Evolutionary conservation across 2,329 filamentous ascomycete genomes (phyloP).

Genomic region (Trichoderma koningiopsis): DNA sequence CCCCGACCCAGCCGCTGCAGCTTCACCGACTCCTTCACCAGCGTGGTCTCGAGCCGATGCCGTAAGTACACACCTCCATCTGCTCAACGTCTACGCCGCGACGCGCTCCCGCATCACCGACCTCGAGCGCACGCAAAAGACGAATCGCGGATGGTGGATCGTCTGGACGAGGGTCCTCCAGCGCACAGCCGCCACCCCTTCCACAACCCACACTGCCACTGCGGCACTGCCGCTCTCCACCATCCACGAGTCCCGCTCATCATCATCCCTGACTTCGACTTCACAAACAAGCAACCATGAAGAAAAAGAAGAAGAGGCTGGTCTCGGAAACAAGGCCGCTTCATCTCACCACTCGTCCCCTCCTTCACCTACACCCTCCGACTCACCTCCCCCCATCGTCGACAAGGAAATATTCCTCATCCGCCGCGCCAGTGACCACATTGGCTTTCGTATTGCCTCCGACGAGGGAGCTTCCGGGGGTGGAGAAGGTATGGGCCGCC

Average conservation of each 20-base stretch:
- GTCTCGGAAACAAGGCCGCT: background rate
- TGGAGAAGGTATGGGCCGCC: conserved; percentile 58
- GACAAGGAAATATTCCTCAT: conserved; percentile 65
- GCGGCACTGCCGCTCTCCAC: conserved; percentile 32
- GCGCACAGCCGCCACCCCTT: conserved; percentile 31
- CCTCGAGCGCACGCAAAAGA: conserved; percentile 66
- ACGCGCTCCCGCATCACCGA: conserved; percentile 49
- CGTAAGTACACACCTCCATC: conserved; percentile 64
- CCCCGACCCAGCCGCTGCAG: conserved; percentile 11
- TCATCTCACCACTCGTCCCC: background rate
- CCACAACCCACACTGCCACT: conserved; percentile 12
- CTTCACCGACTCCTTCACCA: background rate
- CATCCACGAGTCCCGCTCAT: conserved; percentile 32
- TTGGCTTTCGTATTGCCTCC: conserved; percentile 41
- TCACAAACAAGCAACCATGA: background rate
- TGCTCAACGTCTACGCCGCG: conserved; percentile 57
- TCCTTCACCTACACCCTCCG: background rate
- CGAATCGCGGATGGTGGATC: conserved; percentile 69
- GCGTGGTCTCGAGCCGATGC: conserved; percentile 64
- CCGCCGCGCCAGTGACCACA: conserved; percentile 60
- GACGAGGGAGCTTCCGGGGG: conserved; percentile 47
- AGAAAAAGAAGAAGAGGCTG: background rate
- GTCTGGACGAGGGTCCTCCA: conserved; percentile 64
- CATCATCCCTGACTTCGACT: conserved; percentile 28
- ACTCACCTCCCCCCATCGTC: conserved; percentile 29